These are phyloP conservation scores for Cerrena zonata DNA, from an alignment of 1,284 basidiomycete species.

Conservation along the genomic window DNA sequence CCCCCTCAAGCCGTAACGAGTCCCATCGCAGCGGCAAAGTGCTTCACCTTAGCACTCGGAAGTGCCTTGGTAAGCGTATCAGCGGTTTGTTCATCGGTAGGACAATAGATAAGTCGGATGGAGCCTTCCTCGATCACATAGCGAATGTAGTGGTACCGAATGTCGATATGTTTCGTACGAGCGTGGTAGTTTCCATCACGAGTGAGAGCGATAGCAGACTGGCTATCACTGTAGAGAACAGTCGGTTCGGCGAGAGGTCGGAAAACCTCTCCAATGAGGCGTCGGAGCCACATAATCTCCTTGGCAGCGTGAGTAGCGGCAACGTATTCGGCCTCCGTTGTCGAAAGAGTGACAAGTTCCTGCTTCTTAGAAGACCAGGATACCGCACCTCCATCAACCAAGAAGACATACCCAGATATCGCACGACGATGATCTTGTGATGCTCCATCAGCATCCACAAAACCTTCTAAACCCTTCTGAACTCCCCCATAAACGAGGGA, in stretches of 20 bases:
- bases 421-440: constrained; percentile 16
- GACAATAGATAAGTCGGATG: constrained; percentile 3
- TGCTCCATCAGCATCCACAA: constrained; percentile 36
- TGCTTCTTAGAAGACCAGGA: constrained; percentile 34
- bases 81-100: constrained; percentile 7
- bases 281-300: constrained; percentile 21
- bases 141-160: constrained; percentile 26
- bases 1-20: constrained; percentile 9
- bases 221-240: constrained; percentile 28
- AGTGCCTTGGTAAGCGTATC: constrained; percentile 20
- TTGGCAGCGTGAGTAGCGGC: constrained; percentile 25
- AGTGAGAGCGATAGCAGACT: constrained; percentile 26
- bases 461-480: constrained; percentile 25
- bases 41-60: constrained; percentile 5
- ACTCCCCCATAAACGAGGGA: constrained; percentile 26
- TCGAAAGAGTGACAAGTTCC: constrained; percentile 27
- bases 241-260: constrained; percentile 5
- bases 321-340: constrained; percentile 33
- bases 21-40: not conserved
- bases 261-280: constrained; percentile 16
- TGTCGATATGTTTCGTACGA: constrained; percentile 33
- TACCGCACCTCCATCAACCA: constrained; percentile 29
- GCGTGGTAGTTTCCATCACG: constrained; percentile 22
- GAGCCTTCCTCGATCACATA: constrained; percentile 7
- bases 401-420: constrained; percentile 29